phyloP scores from a whole-genome alignment of 2,329 filamentous ascomycete genomes.

The Venturia carpophila region DNA sequence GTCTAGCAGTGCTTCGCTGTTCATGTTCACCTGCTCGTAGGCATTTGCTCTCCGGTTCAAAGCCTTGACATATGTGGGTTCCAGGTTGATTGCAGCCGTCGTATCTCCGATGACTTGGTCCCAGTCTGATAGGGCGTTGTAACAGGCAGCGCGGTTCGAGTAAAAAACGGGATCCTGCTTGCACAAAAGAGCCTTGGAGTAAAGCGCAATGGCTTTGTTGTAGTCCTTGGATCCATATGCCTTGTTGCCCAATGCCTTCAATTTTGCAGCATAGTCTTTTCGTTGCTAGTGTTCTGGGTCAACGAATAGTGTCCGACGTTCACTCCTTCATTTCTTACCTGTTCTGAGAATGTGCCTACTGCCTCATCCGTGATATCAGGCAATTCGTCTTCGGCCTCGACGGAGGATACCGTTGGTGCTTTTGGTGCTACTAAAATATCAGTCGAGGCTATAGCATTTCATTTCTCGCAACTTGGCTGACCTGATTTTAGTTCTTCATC shows the following conservation, averaged over 20 bases:
- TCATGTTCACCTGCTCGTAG: slow-evolving; percentile 86
- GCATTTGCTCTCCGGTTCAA: slow-evolving; percentile 93
- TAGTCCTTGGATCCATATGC: slow-evolving; percentile 93
- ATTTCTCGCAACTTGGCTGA: not conserved
- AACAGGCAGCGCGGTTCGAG: slow-evolving; percentile 96
- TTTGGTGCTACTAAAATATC: slow-evolving; percentile 21
- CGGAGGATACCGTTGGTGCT: slow-evolving; percentile 26
- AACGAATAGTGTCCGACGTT: not conserved
- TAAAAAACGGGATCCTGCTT: slow-evolving; percentile 97
- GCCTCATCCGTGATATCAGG: slow-evolving; percentile 42
- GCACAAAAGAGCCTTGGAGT: slow-evolving; percentile 93
- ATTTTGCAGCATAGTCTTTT: slow-evolving; percentile 77
- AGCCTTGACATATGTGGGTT: slow-evolving; percentile 94
- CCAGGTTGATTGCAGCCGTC: slow-evolving; percentile 85
- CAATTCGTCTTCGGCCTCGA: slow-evolving; percentile 38
- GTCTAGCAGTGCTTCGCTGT: slow-evolving; percentile 90
- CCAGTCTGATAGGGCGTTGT: slow-evolving; percentile 88
- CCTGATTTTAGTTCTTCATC: slow-evolving; percentile 8
- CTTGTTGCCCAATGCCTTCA: slow-evolving; percentile 95
- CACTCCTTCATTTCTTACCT: slow-evolving; percentile 24
- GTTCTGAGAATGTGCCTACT: slow-evolving; percentile 37
- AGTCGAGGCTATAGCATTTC: not conserved
- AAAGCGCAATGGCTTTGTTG: slow-evolving; percentile 85
- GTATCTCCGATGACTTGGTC: slow-evolving; percentile 96
- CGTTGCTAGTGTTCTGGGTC: slow-evolving; percentile 18